Conservation (phyloP, 768 basidiomycete species). For the Boletus insuetus region DNA sequence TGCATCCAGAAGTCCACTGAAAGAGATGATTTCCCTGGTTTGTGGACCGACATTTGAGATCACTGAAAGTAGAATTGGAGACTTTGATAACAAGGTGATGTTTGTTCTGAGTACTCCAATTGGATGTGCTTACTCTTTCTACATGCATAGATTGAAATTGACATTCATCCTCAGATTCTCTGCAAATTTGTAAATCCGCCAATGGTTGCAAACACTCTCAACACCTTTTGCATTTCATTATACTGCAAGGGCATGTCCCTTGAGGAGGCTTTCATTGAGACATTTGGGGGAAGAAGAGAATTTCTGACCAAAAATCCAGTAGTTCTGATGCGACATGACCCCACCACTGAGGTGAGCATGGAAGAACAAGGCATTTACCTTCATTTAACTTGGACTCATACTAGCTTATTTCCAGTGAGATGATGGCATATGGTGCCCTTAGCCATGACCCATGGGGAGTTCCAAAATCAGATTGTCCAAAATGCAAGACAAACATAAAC, state of each 20-base stretch:
- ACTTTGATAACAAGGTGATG: neutral
- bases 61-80: neutral
- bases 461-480: neutral
- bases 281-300: neutral
- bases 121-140: no score
- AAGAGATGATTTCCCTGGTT: neutral
- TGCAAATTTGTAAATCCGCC: neutral
- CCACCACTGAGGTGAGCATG: neutral
- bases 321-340: neutral
- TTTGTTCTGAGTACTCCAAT: no score
- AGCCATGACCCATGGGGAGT: conserved; percentile 3
- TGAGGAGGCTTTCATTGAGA: neutral
- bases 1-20: neutral
- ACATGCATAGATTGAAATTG: neutral
- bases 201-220: neutral
- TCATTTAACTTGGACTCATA: neutral
- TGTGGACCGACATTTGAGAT: neutral
- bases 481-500: neutral
- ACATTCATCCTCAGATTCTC: neutral
- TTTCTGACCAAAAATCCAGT: neutral
- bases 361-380: no score
- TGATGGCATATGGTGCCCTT: neutral
- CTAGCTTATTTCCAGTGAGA: no score
- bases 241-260: neutral
- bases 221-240: neutral